Percentiles rank a stretch among this genome's conserved stretches.
Conservation (phyloP, 169 alveolate genomes). For the Cryptosporidium canis region DNA sequence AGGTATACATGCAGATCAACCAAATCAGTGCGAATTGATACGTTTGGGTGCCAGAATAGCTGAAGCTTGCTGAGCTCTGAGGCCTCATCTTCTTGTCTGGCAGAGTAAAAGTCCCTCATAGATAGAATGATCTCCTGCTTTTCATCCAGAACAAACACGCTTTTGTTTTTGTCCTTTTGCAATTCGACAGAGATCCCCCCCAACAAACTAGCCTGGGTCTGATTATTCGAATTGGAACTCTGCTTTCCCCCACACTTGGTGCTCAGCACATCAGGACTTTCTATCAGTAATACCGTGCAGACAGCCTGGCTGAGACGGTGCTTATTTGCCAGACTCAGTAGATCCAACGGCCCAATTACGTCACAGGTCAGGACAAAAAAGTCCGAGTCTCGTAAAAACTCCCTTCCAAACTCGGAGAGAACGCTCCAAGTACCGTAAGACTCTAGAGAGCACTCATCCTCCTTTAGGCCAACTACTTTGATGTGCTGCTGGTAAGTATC, state of each 20-base stretch:
- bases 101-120: slow-evolving; percentile 47
- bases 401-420: slow-evolving; percentile 13
- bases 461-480: slow-evolving; percentile 46
- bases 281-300: slow-evolving; percentile 20
- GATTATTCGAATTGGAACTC: neutral
- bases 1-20: slow-evolving; percentile 50
- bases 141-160: slow-evolving; percentile 44
- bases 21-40: slow-evolving; percentile 18
- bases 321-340: slow-evolving; percentile 27
- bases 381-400: slow-evolving; percentile 29
- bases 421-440: slow-evolving; percentile 43
- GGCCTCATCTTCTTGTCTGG: slow-evolving; percentile 42
- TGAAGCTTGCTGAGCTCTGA: slow-evolving; percentile 39
- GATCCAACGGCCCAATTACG: slow-evolving; percentile 47
- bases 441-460: neutral
- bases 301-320: slow-evolving; percentile 58
- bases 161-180: slow-evolving; percentile 45
- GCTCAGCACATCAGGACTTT: neutral
- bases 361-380: slow-evolving; percentile 66
- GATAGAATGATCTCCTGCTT: slow-evolving; percentile 3
- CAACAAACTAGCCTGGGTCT: neutral
- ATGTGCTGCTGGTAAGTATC: slow-evolving; percentile 6
- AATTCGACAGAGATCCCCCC: slow-evolving; percentile 59
- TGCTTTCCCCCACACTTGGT: neutral
- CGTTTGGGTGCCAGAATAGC: slow-evolving; percentile 56